Percentiles rank a stretch among this genome's conserved stretches.
Conservation (phyloP, 192 early-diverging fungal species). For the Coemansia biformis region DNA sequence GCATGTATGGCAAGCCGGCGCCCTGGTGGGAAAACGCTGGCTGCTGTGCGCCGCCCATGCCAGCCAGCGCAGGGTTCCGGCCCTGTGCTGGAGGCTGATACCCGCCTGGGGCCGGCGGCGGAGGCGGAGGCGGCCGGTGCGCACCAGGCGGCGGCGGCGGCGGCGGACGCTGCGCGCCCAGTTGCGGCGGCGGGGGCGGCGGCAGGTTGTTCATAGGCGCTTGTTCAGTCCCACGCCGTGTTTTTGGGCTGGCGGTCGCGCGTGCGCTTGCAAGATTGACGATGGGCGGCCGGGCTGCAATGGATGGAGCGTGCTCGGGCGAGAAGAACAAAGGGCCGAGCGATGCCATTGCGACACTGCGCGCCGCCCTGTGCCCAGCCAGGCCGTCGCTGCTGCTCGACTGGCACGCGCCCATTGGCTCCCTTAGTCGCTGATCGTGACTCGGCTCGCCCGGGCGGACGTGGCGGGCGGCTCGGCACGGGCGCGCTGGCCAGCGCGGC, state of each 20-base stretch:
- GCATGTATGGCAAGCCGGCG: not conserved
- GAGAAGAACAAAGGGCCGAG: too few relatives aligned
- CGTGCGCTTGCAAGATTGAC: not conserved
- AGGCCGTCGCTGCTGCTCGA: not conserved
- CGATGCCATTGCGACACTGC: too few relatives aligned
- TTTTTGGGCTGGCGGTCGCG: not conserved
- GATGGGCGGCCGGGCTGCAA: too few relatives aligned
- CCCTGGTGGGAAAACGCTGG: slow-evolving; percentile 37
- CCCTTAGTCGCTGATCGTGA: not conserved
- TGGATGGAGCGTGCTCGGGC: too few relatives aligned
- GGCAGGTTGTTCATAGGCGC: slow-evolving; percentile 16
- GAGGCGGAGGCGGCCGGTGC: slow-evolving; percentile 15
- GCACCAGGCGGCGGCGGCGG: slow-evolving; percentile 9
- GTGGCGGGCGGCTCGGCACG: too few relatives aligned
- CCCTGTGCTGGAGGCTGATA: too few relatives aligned
- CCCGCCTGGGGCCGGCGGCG: slow-evolving; percentile 22
- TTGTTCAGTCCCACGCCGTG: not conserved
- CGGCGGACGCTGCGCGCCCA: too few relatives aligned
- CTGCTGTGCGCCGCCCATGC: slow-evolving; percentile 13
- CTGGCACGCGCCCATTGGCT: slow-evolving; percentile 12
- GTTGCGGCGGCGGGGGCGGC: slow-evolving; percentile 10
- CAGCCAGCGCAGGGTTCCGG: too few relatives aligned
- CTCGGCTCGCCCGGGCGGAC: too few relatives aligned
- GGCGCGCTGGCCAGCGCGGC: too few relatives aligned
- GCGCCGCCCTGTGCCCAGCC: not conserved